Evolutionary conservation across 1,284 basidiomycete genomes (phyloP), one percentile per base, ranked within the genome.

Genomic region (Tylopilus orsonianus): DNA sequence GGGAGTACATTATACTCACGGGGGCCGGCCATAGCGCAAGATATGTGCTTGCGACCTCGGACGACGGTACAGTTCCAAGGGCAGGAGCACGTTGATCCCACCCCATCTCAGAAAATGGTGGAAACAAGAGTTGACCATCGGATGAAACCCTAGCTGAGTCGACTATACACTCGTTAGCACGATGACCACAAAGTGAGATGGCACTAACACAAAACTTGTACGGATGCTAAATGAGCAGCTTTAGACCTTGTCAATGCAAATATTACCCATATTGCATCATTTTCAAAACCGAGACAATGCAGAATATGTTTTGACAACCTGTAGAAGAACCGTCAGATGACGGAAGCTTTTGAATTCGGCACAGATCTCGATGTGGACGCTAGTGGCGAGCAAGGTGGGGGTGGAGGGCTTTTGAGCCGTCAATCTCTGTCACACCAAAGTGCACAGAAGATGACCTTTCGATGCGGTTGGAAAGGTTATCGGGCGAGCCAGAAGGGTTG

Each of bases 401-500:
- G n/a, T n/a, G n/a, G n/a, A n/a, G n/a, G n/a, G 26, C 10, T 5
- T 26, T 26, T 10, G 26, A 26, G 26, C 26, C 5, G 26, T 26
- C 26, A 26, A 6, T 26, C 10, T n/a, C n/a, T n/a, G n/a, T n/a
- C n/a, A n/a, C n/a, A n/a, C n/a, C n/a, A n/a, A n/a, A n/a, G n/a
- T 5, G 26, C 6, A 10, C 10, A 5, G 26, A 26, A 26, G 26
- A 74, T 39, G 77, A 74, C 46, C 70, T 78, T 22, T 70, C 74
- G 41, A 66, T 61, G 9, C 71, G 72, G 30, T 64, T 90, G 44
- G 80, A 85, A 37, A 81, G 74, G 62, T 78, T 90, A 72, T 77
- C 80, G 8, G 26, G 65, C 1, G 87, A 90, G 58, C 67, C 93
- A 40, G 84, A 90, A 57, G 78, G 78, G 10, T 67, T 88, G 26